Conservation (phyloP, 139 green algal genomes). For the Chlamydomonas sphaeroides region DNA sequence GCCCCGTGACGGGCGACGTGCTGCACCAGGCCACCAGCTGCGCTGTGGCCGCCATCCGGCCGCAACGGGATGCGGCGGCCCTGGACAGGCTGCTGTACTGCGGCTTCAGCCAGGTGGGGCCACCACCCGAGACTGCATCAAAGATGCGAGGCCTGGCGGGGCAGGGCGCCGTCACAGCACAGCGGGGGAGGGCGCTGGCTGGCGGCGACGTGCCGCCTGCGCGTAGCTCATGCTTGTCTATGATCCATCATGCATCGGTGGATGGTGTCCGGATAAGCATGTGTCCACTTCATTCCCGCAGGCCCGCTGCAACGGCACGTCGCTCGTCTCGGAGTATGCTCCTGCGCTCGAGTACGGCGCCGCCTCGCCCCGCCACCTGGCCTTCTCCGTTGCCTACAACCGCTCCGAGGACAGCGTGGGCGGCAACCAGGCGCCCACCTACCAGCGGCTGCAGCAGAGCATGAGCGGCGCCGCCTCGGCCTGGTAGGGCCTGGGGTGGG, state of each 20-base stretch:
- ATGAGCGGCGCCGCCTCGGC: background rate
- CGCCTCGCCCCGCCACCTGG: conserved; percentile 25
- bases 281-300: background rate
- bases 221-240: too few relatives aligned
- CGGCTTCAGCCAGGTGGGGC: conserved; percentile 60
- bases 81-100: conserved; percentile 69
- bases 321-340: background rate
- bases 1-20: background rate
- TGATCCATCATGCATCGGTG: too few relatives aligned
- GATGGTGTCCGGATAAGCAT: too few relatives aligned
- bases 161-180: background rate
- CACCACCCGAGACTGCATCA: too few relatives aligned
- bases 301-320: conserved; percentile 35
- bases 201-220: too few relatives aligned
- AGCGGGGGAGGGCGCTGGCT: background rate
- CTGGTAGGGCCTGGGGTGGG: conserved; percentile 18
- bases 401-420: conserved; percentile 14
- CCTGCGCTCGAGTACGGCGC: background rate
- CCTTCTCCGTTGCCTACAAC: conserved; percentile 45
- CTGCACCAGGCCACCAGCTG: conserved; percentile 1
- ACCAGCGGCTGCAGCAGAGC: background rate
- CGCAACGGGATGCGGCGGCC: background rate
- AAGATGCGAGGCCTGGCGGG: too few relatives aligned
- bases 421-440: background rate
- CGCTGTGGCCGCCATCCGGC: conserved; percentile 37